phyloP scores from a whole-genome alignment of 257 asterid genomes.

The Nicotiana knightiana region DNA sequence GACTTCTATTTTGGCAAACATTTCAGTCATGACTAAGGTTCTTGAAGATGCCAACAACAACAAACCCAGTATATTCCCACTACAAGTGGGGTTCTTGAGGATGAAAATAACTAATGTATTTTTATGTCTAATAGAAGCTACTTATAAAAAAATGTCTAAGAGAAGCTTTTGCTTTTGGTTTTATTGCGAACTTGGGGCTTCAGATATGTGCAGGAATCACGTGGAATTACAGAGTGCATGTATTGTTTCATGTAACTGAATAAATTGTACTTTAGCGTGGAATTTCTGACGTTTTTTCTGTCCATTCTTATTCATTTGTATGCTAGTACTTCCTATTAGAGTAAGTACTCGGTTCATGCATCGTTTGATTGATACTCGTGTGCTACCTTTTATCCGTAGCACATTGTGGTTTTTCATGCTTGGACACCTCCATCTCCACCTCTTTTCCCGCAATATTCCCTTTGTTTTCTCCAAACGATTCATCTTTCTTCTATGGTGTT shows the following conservation, averaged over 20 bases:
- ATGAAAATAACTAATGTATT: neutral
- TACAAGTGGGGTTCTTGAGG: neutral
- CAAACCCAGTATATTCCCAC: too few relatives aligned
- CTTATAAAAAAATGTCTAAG: neutral
- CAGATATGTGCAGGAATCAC: constrained; percentile 2
- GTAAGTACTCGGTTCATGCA: neutral
- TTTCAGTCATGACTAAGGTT: neutral
- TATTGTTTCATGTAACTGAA: constrained; percentile 2
- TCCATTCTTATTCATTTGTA: neutral
- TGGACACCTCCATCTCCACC: neutral
- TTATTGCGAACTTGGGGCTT: neutral
- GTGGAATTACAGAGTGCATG: neutral
- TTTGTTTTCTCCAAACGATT: neutral
- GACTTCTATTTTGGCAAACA: neutral
- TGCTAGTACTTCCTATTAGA: neutral
- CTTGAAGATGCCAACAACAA: neutral
- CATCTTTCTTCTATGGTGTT: neutral
- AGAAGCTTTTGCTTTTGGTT: neutral
- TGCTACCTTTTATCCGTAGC: neutral
- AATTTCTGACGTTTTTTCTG: neutral
- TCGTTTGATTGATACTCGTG: neutral
- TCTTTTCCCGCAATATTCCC: neutral
- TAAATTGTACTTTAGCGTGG: neutral
- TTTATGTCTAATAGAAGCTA: neutral
- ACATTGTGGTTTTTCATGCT: neutral